Conservation (phyloP, 805 yeast species). For the Kodamaea hsintzibuensis region DNA sequence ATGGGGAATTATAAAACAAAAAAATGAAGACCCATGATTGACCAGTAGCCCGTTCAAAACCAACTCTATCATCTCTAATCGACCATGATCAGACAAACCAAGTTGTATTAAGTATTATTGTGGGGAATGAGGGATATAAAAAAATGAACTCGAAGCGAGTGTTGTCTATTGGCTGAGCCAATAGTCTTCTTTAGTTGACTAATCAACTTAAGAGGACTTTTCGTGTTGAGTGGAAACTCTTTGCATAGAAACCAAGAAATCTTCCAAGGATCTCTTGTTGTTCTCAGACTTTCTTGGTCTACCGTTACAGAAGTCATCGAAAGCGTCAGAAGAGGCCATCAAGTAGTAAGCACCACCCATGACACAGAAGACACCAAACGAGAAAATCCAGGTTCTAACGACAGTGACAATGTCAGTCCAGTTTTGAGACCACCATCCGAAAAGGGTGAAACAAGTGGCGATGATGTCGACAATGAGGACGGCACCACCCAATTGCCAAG, state of each 20-base stretch:
- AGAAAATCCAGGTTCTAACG: slow-evolving; percentile 92
- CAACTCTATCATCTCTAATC: slow-evolving; percentile 8
- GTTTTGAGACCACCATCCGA: slow-evolving; percentile 98
- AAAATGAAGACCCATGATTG: slow-evolving; percentile 3
- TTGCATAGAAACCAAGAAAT: slow-evolving; percentile 82
- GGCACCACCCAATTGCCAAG: slow-evolving; percentile 96
- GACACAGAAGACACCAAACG: slow-evolving; percentile 95
- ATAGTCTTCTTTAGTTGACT: background rate
- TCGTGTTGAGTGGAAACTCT: slow-evolving; percentile 90
- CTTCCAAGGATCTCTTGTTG: slow-evolving; percentile 72
- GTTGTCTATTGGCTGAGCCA: background rate
- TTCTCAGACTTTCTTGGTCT: slow-evolving; percentile 59
- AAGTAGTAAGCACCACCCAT: slow-evolving; percentile 95
- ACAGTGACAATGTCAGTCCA: slow-evolving; percentile 96
- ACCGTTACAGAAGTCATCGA: slow-evolving; percentile 85
- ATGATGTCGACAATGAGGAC: slow-evolving; percentile 85
- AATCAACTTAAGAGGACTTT: slow-evolving; percentile 57
- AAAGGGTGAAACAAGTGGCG: slow-evolving; percentile 88
- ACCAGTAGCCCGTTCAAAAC: background rate
- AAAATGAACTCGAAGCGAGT: slow-evolving; percentile 3
- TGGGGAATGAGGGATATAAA: slow-evolving; percentile 5
- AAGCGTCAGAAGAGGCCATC: slow-evolving; percentile 79
- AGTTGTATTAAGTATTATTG: slow-evolving; percentile 8
- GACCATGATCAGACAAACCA: slow-evolving; percentile 9
- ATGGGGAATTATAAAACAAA: slow-evolving; percentile 9